phyloP scores from a whole-genome alignment of 495 filamentous ascomycete species.

The Penicillium longicatenatum region DNA sequence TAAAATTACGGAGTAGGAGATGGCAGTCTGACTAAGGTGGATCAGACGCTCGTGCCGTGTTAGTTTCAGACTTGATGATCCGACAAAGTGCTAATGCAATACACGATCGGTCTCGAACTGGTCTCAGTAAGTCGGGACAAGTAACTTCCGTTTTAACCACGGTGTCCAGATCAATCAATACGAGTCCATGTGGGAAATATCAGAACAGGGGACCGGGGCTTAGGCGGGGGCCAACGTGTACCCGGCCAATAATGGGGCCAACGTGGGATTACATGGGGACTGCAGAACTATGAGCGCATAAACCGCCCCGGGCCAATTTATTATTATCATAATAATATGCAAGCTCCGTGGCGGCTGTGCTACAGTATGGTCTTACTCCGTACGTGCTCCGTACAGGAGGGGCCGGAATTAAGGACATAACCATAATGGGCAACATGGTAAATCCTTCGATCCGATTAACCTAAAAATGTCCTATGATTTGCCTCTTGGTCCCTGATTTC shows the following conservation, averaged over 20 bases:
- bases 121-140: neutral
- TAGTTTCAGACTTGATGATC: conserved; percentile 29
- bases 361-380: neutral
- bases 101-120: neutral
- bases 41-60: conserved; percentile 30
- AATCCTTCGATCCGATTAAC: neutral
- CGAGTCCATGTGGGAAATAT: neutral
- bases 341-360: neutral
- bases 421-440: neutral
- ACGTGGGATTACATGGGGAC: neutral
- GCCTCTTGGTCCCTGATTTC: neutral
- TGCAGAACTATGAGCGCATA: conserved; percentile 18
- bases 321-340: conserved; percentile 2
- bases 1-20: neutral
- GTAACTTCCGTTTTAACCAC: neutral
- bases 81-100: conserved; percentile 6
- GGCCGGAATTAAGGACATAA: neutral
- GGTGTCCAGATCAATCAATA: conserved; percentile 1
- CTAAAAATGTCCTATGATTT: neutral
- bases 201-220: neutral
- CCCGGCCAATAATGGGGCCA: neutral
- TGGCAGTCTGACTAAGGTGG: conserved; percentile 21
- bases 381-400: neutral
- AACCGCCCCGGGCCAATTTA: neutral
- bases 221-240: neutral